Evolutionary conservation across 305 asterid genomes (phyloP).

Genomic region (Solanum chacoense): DNA sequence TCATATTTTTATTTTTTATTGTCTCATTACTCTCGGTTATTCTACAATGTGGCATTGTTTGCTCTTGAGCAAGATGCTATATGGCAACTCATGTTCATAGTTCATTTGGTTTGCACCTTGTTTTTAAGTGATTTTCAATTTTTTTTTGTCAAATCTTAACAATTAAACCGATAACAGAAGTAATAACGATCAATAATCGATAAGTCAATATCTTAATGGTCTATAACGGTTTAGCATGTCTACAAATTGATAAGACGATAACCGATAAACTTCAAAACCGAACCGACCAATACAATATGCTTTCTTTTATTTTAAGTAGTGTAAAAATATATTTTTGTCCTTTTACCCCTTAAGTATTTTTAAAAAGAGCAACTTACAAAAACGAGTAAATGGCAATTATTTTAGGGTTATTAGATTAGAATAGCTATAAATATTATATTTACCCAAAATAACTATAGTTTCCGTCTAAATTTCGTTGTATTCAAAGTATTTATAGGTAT

Average conservation of each 20-base stretch:
- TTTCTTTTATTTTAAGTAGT: neutral
- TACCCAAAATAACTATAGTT: neutral
- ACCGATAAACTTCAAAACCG: neutral
- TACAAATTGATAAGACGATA: neutral
- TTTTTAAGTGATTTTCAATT: too few species aligned
- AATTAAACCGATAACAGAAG: too few species aligned
- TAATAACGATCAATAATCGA: neutral
- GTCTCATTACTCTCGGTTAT: neutral
- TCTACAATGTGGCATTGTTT: neutral
- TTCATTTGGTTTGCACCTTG: too few species aligned
- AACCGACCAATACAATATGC: neutral
- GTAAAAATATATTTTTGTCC: neutral
- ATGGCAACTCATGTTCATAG: neutral
- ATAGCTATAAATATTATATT: neutral
- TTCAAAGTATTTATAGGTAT: neutral
- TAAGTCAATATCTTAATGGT: too few species aligned
- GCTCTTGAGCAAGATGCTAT: neutral
- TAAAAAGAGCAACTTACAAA: neutral
- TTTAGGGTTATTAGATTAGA: neutral
- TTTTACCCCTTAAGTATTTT: neutral
- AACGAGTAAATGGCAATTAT: neutral
- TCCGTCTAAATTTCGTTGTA: neutral
- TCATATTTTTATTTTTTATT: too few species aligned
- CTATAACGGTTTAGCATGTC: neutral
- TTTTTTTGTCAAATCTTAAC: neutral